phyloP scores from a whole-genome alignment of 202 grass and related monocot species.

The Schoenoplectus triqueter region DNA sequence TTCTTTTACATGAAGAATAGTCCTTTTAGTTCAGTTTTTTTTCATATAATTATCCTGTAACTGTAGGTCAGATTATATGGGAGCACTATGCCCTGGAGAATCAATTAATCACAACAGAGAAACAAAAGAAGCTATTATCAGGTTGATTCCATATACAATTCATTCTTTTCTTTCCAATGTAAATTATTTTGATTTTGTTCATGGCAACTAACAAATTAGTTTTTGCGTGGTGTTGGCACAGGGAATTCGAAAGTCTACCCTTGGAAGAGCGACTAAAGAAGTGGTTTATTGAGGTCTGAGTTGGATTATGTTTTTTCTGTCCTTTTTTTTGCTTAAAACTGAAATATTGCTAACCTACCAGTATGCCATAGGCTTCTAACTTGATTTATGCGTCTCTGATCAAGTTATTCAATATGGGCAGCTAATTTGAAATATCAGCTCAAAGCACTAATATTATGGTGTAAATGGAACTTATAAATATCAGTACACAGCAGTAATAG shows the following conservation, averaged over 20 bases:
- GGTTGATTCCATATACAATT: background rate
- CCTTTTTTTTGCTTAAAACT: background rate
- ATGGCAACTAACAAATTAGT: background rate
- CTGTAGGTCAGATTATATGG: conserved; percentile 38
- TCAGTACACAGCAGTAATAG: background rate
- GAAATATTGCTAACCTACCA: background rate
- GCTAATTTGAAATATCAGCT: background rate
- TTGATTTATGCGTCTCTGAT: background rate
- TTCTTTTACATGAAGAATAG: background rate
- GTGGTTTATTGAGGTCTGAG: conserved; percentile 38
- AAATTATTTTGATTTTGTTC: background rate
- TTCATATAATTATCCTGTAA: background rate
- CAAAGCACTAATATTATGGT: background rate
- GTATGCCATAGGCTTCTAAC: background rate
- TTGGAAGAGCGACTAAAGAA: conserved; percentile 40
- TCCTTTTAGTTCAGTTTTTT: background rate
- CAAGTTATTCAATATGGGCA: background rate
- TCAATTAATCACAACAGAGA: background rate
- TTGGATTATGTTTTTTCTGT: background rate
- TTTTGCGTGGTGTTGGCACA: conserved; percentile 21
- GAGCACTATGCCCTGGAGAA: conserved; percentile 24
- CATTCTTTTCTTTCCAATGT: background rate
- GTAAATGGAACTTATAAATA: background rate
- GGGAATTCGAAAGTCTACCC: conserved; percentile 30
- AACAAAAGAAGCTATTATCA: conserved; percentile 37